Base-by-base conservation (phyloP, 495 filamentous ascomycete genomes). In the Niebla homalea region DNA sequence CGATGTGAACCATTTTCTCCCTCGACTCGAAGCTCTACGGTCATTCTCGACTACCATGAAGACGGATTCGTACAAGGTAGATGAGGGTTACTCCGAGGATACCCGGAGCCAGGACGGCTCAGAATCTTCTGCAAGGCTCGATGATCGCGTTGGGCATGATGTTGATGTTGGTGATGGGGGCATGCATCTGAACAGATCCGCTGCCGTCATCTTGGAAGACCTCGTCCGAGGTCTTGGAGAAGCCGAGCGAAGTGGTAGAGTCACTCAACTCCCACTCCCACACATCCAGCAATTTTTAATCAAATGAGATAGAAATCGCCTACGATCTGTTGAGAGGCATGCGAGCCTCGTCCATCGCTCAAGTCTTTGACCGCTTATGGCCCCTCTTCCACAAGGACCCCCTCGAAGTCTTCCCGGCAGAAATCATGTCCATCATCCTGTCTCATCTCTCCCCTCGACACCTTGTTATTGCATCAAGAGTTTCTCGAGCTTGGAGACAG, bases 321-420 rank as follows among this genome's bases (percentile, higher is more conserved):
- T 75, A 73, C 48, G 69, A 62, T 22, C 53, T 93, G 20, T 69
- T 94, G 35, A 76, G 78, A 52, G 79, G 82, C 43, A 71, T 95
- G 5, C 82, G 81, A 18, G 89, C 85, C 18, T 81, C 80, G 29
- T 76, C 79, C 12, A 79, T 94, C 45, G 79, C 82, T 15, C 73
- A 78, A n/a, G 78, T 95, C 19, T 86, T 92, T 21, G 81, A 85
- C 38, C 72, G 75, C 38, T 69, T 94, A 16, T 79, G 81, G 42
- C 85, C 83, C 7, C 77, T 86, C 5, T 80, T 94, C 21, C 88
- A 96, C 64, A 87, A 95, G 67, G 87, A 98, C 66, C 94, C 94
- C 41, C 76, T 94, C 26, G 66, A 78, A 50, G 79, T 85, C 58
- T 77, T 98, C 8, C 92, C 92, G 0, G 78, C 85, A 1, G 92